Conservation (phyloP, 2,329 filamentous ascomycete species). For the Penicillium thymicola region DNA sequence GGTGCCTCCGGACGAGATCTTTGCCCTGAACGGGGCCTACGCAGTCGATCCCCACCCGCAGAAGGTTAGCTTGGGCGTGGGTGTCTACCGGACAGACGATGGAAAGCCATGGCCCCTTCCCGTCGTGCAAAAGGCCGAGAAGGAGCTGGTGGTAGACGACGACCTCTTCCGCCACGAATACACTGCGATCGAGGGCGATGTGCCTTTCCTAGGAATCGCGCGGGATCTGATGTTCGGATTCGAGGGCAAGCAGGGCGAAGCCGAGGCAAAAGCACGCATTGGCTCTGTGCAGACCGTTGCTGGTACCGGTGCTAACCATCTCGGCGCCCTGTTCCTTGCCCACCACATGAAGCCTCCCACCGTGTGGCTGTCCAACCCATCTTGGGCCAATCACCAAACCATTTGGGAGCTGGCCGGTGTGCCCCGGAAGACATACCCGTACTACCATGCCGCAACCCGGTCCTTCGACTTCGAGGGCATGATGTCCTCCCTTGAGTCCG, state of each 20-base stretch:
- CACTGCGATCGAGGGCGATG: slow-evolving; percentile 84
- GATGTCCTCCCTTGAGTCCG: slow-evolving; percentile 82
- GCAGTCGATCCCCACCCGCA: slow-evolving; percentile 65
- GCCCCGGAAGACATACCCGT: slow-evolving; percentile 77
- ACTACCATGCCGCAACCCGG: slow-evolving; percentile 67
- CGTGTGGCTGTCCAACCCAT: slow-evolving; percentile 89
- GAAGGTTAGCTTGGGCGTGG: slow-evolving; percentile 88
- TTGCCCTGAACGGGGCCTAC: slow-evolving; percentile 82
- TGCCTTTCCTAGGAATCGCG: slow-evolving; percentile 78
- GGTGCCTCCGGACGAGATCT: slow-evolving; percentile 87
- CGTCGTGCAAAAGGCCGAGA: slow-evolving; percentile 80
- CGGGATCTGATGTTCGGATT: slow-evolving; percentile 74
- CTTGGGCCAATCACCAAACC: slow-evolving; percentile 96
- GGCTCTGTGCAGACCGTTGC: slow-evolving; percentile 90
- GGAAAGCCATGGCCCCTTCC: slow-evolving; percentile 96
- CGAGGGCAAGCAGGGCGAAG: slow-evolving; percentile 52
- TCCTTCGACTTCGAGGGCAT: slow-evolving; percentile 50
- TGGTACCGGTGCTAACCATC: slow-evolving; percentile 88
- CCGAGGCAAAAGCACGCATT: slow-evolving; percentile 44
- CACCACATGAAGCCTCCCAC: slow-evolving; percentile 74
- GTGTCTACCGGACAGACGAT: slow-evolving; percentile 85
- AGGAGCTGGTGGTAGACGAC: slow-evolving; percentile 72
- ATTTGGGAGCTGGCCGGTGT: slow-evolving; percentile 79
- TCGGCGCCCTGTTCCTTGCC: slow-evolving; percentile 85
- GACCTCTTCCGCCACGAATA: slow-evolving; percentile 95